These are phyloP conservation scores for Talaromyces sp. DNA, from an alignment of 2,329 filamentous ascomycete species.

Conservation along the genomic window DNA sequence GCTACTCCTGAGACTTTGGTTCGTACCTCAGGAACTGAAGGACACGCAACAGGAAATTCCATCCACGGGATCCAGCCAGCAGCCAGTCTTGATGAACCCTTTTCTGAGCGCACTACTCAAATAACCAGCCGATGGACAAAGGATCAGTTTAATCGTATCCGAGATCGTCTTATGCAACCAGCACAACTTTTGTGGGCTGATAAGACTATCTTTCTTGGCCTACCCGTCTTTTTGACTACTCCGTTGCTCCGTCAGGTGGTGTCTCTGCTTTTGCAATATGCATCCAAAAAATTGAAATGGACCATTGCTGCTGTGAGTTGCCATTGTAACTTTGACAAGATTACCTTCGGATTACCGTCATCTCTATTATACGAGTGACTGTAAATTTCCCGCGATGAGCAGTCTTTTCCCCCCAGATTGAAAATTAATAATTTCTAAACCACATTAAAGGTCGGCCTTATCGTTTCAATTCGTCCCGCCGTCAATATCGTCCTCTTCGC, in stretches of 20 bases:
- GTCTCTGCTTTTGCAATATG: not conserved
- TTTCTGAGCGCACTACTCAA: not conserved
- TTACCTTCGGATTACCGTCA: no score
- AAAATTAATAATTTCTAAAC: not conserved
- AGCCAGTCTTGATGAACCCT: not conserved
- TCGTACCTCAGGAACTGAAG: not conserved
- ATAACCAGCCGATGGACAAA: not conserved
- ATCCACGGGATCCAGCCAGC: not conserved
- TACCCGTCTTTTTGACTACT: not conserved
- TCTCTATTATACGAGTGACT: no score
- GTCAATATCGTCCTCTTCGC: slow-evolving; percentile 1
- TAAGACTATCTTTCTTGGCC: not conserved
- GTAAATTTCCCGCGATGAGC: no score
- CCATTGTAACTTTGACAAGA: no score
- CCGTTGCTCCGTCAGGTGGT: not conserved
- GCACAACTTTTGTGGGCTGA: not conserved
- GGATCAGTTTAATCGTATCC: not conserved
- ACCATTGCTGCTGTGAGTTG: slow-evolving; percentile 3
- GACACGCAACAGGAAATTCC: not conserved
- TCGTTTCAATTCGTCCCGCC: slow-evolving; percentile 1
- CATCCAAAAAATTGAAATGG: not conserved
- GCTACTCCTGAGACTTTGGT: not conserved
- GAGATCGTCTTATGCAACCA: not conserved
- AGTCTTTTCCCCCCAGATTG: no score
- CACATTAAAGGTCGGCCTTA: not conserved